Conservation (phyloP, 352 stramenopile genomes). For the Pythium apleroticum region DNA sequence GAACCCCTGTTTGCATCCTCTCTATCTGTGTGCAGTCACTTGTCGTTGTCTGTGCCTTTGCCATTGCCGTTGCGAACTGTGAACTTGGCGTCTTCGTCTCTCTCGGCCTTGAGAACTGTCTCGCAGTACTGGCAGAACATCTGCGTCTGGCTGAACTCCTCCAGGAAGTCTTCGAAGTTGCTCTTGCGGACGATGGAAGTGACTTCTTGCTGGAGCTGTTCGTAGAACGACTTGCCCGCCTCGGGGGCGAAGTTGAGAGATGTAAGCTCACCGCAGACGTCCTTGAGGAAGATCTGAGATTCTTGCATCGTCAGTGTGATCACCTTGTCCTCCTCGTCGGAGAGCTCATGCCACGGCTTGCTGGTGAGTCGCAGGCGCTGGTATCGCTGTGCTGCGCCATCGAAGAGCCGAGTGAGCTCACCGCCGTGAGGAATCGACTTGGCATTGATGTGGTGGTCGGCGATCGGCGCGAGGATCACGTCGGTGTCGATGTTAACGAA, state of each 20-base stretch:
- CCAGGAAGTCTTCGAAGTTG: constrained; percentile 65
- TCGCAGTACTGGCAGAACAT: constrained; percentile 88
- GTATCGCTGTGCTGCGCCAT: constrained; percentile 53
- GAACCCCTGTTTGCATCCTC: background rate
- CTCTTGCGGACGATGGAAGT: constrained; percentile 67
- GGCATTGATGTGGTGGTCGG: constrained; percentile 43
- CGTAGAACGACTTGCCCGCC: constrained; percentile 51
- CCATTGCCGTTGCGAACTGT: background rate
- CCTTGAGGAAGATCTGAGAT: constrained; percentile 64
- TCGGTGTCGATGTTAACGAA: constrained; percentile 83
- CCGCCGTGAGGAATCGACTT: constrained; percentile 57
- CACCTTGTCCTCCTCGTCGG: constrained; percentile 75
- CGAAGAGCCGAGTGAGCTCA: constrained; percentile 60
- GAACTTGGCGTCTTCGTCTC: background rate
- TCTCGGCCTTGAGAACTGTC: constrained; percentile 47
- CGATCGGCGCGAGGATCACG: constrained; percentile 42
- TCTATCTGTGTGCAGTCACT: background rate
- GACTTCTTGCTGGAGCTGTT: constrained; percentile 76
- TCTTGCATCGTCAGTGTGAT: constrained; percentile 73
- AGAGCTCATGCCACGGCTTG: constrained; percentile 80
- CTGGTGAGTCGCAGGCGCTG: constrained; percentile 36
- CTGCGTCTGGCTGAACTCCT: constrained; percentile 85
- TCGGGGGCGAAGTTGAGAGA: constrained; percentile 46
- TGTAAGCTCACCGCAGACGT: constrained; percentile 71
- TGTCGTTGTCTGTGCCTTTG: background rate